Conservation (phyloP, 192 early-diverging fungal genomes). For the Podila horticola region DNA sequence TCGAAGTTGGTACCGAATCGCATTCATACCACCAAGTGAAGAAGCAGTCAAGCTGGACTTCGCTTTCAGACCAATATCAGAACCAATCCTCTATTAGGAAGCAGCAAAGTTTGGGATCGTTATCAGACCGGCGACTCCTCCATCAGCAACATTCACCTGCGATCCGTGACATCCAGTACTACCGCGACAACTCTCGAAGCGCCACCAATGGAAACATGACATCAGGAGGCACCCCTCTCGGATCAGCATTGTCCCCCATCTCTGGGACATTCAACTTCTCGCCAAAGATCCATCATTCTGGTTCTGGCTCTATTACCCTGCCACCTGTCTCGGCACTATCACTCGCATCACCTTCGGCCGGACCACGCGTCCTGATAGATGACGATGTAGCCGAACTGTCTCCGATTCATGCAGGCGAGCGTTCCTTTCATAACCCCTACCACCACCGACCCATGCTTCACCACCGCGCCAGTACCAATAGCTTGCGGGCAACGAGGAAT, state of each 20-base stretch:
- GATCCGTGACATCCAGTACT: neutral
- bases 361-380: neutral
- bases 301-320: neutral
- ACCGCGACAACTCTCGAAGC: neutral
- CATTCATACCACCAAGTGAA: slow-evolving; percentile 29
- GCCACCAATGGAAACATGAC: neutral
- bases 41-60: slow-evolving; percentile 38
- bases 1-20: neutral
- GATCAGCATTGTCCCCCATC: neutral
- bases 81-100: slow-evolving; percentile 21
- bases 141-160: neutral
- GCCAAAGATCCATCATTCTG: neutral
- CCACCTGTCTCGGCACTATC: neutral
- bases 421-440: neutral
- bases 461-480: neutral
- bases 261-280: neutral
- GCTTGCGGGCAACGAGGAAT: neutral
- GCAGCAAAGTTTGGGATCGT: slow-evolving; percentile 35
- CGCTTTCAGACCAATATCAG: slow-evolving; percentile 30
- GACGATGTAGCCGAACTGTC: neutral
- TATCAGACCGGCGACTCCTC: slow-evolving; percentile 18
- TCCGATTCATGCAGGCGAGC: neutral
- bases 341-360: neutral
- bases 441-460: neutral
- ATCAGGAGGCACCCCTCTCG: neutral